These are phyloP conservation scores for Chaetomium globosum DNA, from an alignment of 2,329 filamentous ascomycete species.

Conservation along the genomic window DNA sequence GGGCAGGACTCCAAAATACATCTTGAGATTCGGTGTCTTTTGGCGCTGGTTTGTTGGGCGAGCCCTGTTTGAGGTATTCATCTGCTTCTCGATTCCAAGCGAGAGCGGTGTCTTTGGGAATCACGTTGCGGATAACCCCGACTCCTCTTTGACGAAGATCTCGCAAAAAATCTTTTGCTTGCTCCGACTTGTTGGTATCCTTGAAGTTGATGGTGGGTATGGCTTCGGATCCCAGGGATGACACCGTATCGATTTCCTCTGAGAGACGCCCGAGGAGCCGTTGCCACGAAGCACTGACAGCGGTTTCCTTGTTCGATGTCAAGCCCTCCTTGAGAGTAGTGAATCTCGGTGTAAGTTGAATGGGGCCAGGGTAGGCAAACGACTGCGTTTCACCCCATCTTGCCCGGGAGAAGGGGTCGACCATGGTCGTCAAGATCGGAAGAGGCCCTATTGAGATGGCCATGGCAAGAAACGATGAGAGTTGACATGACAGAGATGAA, in stretches of 20 bases:
- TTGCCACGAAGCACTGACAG: slow-evolving; percentile 47
- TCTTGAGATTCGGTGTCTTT: slow-evolving; percentile 43
- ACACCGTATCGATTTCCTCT: slow-evolving; percentile 45
- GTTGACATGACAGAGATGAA: slow-evolving; percentile 22
- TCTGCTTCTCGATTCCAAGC: slow-evolving; percentile 54
- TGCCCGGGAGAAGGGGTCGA: slow-evolving; percentile 31
- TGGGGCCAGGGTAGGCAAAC: slow-evolving; percentile 43
- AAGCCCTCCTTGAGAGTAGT: slow-evolving; percentile 48
- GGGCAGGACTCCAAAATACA: slow-evolving; percentile 48
- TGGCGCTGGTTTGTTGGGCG: slow-evolving; percentile 41
- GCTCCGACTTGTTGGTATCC: slow-evolving; percentile 42
- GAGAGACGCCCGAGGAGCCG: slow-evolving; percentile 45
- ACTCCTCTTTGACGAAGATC: slow-evolving; percentile 34
- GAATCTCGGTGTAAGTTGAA: slow-evolving; percentile 49
- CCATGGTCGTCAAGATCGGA: slow-evolving; percentile 25
- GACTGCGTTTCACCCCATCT: slow-evolving; percentile 37
- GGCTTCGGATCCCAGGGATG: slow-evolving; percentile 41
- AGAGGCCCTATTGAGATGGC: slow-evolving; percentile 29
- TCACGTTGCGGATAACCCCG: slow-evolving; percentile 35
- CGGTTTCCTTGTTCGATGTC: slow-evolving; percentile 45
- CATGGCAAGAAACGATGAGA: slow-evolving; percentile 27
- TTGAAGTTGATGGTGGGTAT: slow-evolving; percentile 49
- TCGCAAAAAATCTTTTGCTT: slow-evolving; percentile 36
- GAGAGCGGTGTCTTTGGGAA: slow-evolving; percentile 38
- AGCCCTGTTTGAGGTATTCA: slow-evolving; percentile 55